Base-by-base conservation (phyloP, 1,284 basidiomycete species). In the Leccinum insolens region DNA sequence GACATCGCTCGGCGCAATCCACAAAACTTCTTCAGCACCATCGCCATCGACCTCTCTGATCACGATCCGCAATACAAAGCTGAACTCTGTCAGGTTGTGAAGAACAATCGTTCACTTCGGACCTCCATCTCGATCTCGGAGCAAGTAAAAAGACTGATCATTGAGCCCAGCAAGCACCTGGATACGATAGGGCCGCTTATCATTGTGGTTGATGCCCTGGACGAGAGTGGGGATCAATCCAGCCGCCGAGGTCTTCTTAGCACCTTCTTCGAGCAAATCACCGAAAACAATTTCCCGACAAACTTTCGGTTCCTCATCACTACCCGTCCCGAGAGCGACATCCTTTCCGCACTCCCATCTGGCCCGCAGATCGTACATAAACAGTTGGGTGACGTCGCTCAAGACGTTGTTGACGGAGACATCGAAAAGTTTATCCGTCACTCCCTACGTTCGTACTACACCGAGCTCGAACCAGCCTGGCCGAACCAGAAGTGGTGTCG, bases 11-110 rank as follows among this genome's bases (percentile, higher is more conserved):
- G 11, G 17, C 71, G 73, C 9, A 74, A 73, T 15, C 73, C 71
- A 8, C 65, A 67, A 60, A 74, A 73, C 15, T 61, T 74, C 62
- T 73, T 75, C 65, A 76, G 72, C 6, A 73, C 74, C 20, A 64
- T 73, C 9, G 71, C 74, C 1, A 41, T 55, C 1, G 63, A 74
- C n/a, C 74, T 74, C n/a, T 67, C 69, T 9, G 73, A 74, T 4
- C 71, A 75, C 14, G 66, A 74, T 25, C 67, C 41, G 20, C 71
- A 75, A 37, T 74, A 62, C 62, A 69, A 72, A 55, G 15, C 37
- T 4, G 65, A 58, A 11, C 73, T 74, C 3, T 69, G 57, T 17
- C 20, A 3, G 11, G 20, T 67, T 0, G 66, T 74, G 7, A 71
- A 70, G 12, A 22, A 72, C n/a, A 75, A 73, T 22, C 69, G 71